phyloP scores from a whole-genome alignment of 1,284 basidiomycete genomes.

The Ustanciosporium gigantosporum region DNA sequence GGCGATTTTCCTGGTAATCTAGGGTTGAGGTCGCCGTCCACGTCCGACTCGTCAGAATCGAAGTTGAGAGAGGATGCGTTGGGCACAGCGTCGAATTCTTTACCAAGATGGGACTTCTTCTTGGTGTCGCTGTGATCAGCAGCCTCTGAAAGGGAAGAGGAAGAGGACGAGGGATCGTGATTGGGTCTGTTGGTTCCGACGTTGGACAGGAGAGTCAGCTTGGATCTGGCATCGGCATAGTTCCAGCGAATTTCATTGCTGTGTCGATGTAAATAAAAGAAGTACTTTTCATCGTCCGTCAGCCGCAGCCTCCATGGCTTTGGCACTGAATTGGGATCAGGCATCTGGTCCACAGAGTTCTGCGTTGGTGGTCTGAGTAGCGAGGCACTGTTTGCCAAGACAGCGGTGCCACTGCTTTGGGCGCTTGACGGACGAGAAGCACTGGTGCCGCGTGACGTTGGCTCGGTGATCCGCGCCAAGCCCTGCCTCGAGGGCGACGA shows the following conservation, averaged over 20 bases:
- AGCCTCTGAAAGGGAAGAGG: conserved; percentile 17
- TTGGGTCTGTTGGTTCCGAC: neutral
- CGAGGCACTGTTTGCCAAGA: conserved; percentile 21
- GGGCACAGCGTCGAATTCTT: neutral
- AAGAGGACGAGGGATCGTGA: neutral
- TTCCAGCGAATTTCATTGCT: conserved; percentile 40
- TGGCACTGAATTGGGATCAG: conserved; percentile 26
- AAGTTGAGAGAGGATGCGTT: conserved; percentile 14
- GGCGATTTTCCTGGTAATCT: conserved; percentile 34
- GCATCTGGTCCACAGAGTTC: conserved; percentile 34
- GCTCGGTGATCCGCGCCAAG: conserved; percentile 68
- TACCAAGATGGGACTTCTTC: neutral
- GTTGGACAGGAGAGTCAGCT: conserved; percentile 33
- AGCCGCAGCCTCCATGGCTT: conserved; percentile 38
- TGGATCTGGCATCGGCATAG: conserved; percentile 30
- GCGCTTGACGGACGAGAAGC: conserved; percentile 23
- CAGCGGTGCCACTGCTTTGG: conserved; percentile 29
- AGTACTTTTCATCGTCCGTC: conserved; percentile 41
- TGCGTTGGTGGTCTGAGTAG: conserved; percentile 17
- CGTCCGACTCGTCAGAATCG: conserved; percentile 38
- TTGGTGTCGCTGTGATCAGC: neutral
- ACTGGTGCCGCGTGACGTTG: conserved; percentile 8
- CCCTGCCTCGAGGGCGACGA: no score
- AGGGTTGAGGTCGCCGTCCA: conserved; percentile 26
- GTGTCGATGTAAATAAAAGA: conserved; percentile 34